Conservation (phyloP, 495 filamentous ascomycete genomes). For the Penicillium pancosmium region DNA sequence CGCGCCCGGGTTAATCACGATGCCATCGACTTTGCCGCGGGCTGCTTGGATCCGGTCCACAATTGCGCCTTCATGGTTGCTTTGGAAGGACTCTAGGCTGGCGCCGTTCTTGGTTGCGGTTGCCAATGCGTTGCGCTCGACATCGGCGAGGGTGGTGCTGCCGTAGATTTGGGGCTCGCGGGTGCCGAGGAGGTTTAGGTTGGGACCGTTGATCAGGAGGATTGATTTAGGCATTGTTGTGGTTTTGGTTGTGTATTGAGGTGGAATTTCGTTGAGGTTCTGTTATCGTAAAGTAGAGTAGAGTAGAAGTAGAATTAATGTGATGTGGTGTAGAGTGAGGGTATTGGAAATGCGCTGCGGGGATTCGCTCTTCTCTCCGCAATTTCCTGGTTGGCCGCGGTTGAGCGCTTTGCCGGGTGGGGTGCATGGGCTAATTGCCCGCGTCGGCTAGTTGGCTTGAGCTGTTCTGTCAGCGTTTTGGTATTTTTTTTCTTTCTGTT, state of each 20-base stretch:
- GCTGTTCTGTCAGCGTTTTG: no score
- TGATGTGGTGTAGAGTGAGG: background rate
- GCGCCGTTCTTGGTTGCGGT: constrained; percentile 47
- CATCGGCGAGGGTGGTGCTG: constrained; percentile 60
- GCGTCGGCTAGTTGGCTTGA: background rate
- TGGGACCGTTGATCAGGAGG: constrained; percentile 79
- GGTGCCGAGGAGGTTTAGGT: constrained; percentile 77
- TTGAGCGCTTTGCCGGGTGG: constrained; percentile 29
- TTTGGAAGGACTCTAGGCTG: constrained; percentile 59
- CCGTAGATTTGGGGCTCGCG: constrained; percentile 74
- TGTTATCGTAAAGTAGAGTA: background rate
- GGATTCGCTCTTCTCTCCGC: constrained; percentile 19
- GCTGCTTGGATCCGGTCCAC: constrained; percentile 62
- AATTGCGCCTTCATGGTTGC: constrained; percentile 68
- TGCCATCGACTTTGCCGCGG: constrained; percentile 54
- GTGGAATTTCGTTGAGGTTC: background rate
- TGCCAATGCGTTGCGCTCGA: constrained; percentile 47
- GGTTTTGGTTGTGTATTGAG: background rate
- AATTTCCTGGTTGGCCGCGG: constrained; percentile 19
- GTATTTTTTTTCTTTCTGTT: no score
- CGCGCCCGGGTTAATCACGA: constrained; percentile 72
- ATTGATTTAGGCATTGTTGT: constrained; percentile 53
- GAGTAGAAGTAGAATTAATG: background rate
- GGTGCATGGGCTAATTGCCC: background rate
- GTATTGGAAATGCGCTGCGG: background rate